These are phyloP conservation scores for Plasmodium malariae DNA, from an alignment of 169 alveolate genomes.

Conservation along the genomic window DNA sequence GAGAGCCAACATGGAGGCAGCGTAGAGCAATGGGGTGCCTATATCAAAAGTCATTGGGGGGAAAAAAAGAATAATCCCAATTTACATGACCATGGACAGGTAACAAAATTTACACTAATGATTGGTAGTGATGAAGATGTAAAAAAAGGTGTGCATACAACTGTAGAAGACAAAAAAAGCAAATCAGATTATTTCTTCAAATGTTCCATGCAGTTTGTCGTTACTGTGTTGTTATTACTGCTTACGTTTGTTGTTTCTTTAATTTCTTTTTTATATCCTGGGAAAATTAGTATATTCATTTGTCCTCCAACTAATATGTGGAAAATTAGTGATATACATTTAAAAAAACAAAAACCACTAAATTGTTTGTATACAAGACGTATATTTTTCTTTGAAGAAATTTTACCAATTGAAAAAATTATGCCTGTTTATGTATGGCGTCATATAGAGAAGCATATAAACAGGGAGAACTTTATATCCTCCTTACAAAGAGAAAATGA, in stretches of 20 bases:
- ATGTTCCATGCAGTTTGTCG: neutral
- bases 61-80: too few species aligned
- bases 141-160: too few species aligned
- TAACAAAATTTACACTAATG: too few species aligned
- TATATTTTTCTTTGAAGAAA: constrained; percentile 64
- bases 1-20: too few species aligned
- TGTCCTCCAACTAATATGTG: constrained; percentile 41
- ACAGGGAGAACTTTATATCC: neutral
- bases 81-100: too few species aligned
- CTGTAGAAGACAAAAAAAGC: neutral
- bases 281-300: constrained; percentile 9
- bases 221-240: constrained; percentile 1
- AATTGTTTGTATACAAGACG: constrained; percentile 55
- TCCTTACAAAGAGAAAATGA: constrained; percentile 22
- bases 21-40: too few species aligned
- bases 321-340: constrained; percentile 44
- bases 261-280: constrained; percentile 16
- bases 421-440: constrained; percentile 69
- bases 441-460: constrained; percentile 33
- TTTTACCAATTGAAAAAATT: constrained; percentile 52
- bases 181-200: neutral
- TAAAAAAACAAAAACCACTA: constrained; percentile 26
- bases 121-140: too few species aligned
- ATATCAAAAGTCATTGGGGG: too few species aligned
- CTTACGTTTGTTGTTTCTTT: constrained; percentile 14